Percentiles rank a stretch among this genome's conserved stretches.
Conservation (phyloP, 2,329 filamentous ascomycete genomes). For the Sporothrix dimorphospora region DNA sequence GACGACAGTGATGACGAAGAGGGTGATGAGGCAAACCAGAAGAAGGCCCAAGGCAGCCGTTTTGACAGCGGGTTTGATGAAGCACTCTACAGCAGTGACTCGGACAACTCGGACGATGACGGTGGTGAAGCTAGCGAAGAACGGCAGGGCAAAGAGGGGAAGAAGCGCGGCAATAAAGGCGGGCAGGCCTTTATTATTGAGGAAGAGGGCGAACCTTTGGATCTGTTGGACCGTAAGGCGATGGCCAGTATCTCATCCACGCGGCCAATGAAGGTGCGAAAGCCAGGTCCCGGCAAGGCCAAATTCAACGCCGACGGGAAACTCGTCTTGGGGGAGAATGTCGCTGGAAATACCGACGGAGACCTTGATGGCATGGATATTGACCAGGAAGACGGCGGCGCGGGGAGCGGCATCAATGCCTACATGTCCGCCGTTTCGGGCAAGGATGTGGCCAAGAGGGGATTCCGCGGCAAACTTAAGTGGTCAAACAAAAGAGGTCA, state of each 20-base stretch:
- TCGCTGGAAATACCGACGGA: slow-evolving; percentile 54
- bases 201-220: slow-evolving; percentile 91
- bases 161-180: slow-evolving; percentile 58
- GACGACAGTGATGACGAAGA: slow-evolving; percentile 50
- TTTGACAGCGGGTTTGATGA: slow-evolving; percentile 96
- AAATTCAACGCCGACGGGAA: slow-evolving; percentile 78
- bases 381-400: slow-evolving; percentile 45
- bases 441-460: slow-evolving; percentile 66
- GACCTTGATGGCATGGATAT: slow-evolving; percentile 65
- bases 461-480: slow-evolving; percentile 69
- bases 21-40: slow-evolving; percentile 57
- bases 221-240: slow-evolving; percentile 85
- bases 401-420: slow-evolving; percentile 63
- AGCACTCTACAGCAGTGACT: slow-evolving; percentile 78
- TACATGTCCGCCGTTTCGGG: slow-evolving; percentile 72
- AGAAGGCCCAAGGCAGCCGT: slow-evolving; percentile 57
- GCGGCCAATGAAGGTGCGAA: slow-evolving; percentile 66
- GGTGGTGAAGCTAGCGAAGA: slow-evolving; percentile 7
- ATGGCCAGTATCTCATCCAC: slow-evolving; percentile 93
- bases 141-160: slow-evolving; percentile 38
- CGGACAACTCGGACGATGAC: slow-evolving; percentile 59
- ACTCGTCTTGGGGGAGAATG: slow-evolving; percentile 65
- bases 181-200: slow-evolving; percentile 86
- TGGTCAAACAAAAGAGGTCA: slow-evolving; percentile 65
- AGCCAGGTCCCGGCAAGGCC: slow-evolving; percentile 52